Evolutionary conservation across 2,329 filamentous ascomycete genomes (phyloP).

Genomic region (Epichloe amarillans): DNA sequence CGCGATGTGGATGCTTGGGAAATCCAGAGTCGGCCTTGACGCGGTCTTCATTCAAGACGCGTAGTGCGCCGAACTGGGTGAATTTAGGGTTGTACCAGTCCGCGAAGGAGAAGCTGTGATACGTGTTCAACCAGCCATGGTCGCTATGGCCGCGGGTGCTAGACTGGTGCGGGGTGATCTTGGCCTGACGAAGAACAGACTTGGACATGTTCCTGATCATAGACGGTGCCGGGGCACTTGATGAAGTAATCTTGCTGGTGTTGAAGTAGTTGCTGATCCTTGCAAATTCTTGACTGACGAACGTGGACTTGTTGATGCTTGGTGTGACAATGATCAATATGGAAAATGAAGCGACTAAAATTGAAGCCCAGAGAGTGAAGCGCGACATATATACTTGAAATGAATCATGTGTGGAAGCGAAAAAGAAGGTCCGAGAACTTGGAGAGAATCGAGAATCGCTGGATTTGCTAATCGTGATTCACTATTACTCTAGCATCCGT

Average conservation of each 20-base stretch:
- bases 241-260: not conserved
- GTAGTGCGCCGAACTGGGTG: constrained; percentile 59
- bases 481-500: not conserved
- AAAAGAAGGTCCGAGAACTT: constrained; percentile 12
- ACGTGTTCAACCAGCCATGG: constrained; percentile 79
- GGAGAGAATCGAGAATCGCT: not conserved
- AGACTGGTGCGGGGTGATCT: constrained; percentile 63
- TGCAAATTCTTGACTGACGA: constrained; percentile 6
- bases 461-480: constrained; percentile 2
- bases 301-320: constrained; percentile 5
- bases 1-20: constrained; percentile 71
- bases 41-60: constrained; percentile 82
- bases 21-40: constrained; percentile 64
- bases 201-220: constrained; percentile 45
- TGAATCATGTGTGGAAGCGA: constrained; percentile 8
- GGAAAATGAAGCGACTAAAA: constrained; percentile 25
- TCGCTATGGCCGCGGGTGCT: constrained; percentile 60
- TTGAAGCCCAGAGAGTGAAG: constrained; percentile 17
- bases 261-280: constrained; percentile 3
- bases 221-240: constrained; percentile 4
- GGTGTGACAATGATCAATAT: constrained; percentile 20
- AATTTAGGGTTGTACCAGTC: constrained; percentile 54
- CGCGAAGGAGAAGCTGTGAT: constrained; percentile 78
- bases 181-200: constrained; percentile 46
- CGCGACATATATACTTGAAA: constrained; percentile 26